These are phyloP conservation scores for Odontarrhena argentea DNA, from an alignment of 345 rosid species.

Conservation along the genomic window DNA sequence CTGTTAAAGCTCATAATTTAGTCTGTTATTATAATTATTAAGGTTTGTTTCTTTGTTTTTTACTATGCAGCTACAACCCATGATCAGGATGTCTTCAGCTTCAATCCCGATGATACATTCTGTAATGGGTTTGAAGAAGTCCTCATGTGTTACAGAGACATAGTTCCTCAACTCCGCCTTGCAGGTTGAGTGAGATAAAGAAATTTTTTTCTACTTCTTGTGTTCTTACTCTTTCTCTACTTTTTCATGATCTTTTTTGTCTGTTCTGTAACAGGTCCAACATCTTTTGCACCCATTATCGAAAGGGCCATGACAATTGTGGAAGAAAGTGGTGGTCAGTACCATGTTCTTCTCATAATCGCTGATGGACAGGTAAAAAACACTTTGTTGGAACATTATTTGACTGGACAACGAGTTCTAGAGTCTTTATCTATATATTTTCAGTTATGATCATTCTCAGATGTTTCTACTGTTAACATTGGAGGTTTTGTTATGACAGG, in stretches of 20 bases:
- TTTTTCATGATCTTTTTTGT: constrained; percentile 22
- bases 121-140: constrained; percentile 94
- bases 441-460: neutral
- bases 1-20: constrained; percentile 1
- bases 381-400: neutral
- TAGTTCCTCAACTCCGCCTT: constrained; percentile 78
- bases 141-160: constrained; percentile 69
- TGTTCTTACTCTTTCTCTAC: constrained; percentile 20
- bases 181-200: constrained; percentile 51
- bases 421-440: neutral
- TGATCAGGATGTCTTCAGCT: constrained; percentile 90
- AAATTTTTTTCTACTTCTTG: constrained; percentile 14
- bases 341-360: constrained; percentile 85
- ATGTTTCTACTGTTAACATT: neutral
- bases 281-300: constrained; percentile 87
- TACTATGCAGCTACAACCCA: constrained; percentile 74
- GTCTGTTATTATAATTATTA: constrained; percentile 22
- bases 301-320: constrained; percentile 85
- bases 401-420: neutral
- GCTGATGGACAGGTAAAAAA: constrained; percentile 88
- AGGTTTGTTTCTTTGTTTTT: constrained; percentile 23
- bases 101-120: constrained; percentile 59
- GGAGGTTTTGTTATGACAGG: constrained; percentile 46
- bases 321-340: constrained; percentile 88
- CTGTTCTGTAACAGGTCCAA: constrained; percentile 59